Percentiles rank a stretch among this genome's conserved stretches.
Conservation (phyloP, 768 basidiomycete genomes). For the Pulveroboletus sp. region DNA sequence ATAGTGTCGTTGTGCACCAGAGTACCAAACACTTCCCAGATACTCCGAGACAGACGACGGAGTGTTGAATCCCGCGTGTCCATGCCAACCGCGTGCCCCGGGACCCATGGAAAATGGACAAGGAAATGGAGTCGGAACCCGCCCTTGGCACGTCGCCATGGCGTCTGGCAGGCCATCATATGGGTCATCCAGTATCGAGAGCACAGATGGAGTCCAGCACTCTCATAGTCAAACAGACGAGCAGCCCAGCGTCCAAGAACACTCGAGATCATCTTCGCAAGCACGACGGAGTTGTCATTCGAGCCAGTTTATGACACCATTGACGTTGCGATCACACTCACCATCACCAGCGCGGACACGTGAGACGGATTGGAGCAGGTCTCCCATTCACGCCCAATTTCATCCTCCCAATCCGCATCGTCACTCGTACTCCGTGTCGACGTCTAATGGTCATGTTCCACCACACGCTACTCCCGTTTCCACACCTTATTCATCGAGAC, state of each 20-base stretch:
- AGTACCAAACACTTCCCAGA: slow-evolving; percentile 75
- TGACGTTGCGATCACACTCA: neutral
- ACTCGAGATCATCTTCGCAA: slow-evolving; percentile 2
- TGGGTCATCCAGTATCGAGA: slow-evolving; percentile 34
- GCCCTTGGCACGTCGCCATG: slow-evolving; percentile 20
- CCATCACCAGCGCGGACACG: neutral
- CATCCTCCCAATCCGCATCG: neutral
- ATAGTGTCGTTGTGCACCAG: slow-evolving; percentile 81
- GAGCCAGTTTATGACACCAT: neutral
- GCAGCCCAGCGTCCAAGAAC: neutral
- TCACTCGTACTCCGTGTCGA: neutral
- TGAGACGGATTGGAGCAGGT: neutral
- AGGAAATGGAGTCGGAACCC: slow-evolving; percentile 14
- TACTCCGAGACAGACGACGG: slow-evolving; percentile 48
- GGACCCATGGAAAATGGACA: neutral
- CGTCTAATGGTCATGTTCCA: neutral
- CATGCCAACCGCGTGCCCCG: slow-evolving; percentile 33
- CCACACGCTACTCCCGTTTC: neutral
- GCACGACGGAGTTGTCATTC: neutral
- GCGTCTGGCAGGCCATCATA: slow-evolving; percentile 19
- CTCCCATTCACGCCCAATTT: neutral
- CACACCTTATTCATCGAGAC: slow-evolving; percentile 12
- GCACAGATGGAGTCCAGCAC: neutral
- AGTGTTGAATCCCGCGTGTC: slow-evolving; percentile 34
- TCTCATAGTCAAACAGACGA: neutral